Base-by-base conservation (phyloP, 352 stramenopile species). In the Phytophthora tentaculata region DNA sequence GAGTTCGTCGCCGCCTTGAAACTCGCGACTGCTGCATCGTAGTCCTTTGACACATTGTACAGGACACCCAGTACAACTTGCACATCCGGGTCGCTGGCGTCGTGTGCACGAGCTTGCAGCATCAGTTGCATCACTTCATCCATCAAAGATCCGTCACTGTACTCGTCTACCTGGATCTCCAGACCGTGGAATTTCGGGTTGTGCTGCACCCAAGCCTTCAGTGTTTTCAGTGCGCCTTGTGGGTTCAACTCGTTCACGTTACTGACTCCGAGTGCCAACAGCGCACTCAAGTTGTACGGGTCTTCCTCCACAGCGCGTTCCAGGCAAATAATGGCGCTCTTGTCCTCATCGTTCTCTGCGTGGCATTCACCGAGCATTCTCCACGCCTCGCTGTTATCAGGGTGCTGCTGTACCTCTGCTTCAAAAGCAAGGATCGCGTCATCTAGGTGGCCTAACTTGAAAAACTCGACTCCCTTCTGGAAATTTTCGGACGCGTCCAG, bases 231-330 rank as follows among this genome's bases (percentile, higher is more conserved):
- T 10, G 96, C 96, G 3, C 88, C 89, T 55, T 98, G 92, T 23
- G 96, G 90, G 71, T 99, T 96, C 20, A 98, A 71, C 73, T 99
- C 97, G 74, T 99, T 99, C 49, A 99, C 96, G 72, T 99, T 98
- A 71, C 92, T 98, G 48, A 98, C 96, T 22, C 96, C 96, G 2
- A 98, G 80, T 20, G 89, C 83, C 28, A 99, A 79, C 17, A 99
- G 74, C 12, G 95, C 94, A 63, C 97, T 96, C 9, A 98, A 71
- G 44, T 95, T 97, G 73, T 98, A 99, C 39, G 96, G 96, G 80
- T 99, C 96, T 51, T 97, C 83, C 49, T 98, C 96, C 7, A 99
- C 89, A 9, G 93, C 89, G 12, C 91, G 89, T 66, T 98, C 92
- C 24, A 98, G 81, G 64, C 97, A 99, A 52, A 92, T 79, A 61